Conservation (phyloP, 805 yeast genomes). For the Candida taoyuanica region DNA sequence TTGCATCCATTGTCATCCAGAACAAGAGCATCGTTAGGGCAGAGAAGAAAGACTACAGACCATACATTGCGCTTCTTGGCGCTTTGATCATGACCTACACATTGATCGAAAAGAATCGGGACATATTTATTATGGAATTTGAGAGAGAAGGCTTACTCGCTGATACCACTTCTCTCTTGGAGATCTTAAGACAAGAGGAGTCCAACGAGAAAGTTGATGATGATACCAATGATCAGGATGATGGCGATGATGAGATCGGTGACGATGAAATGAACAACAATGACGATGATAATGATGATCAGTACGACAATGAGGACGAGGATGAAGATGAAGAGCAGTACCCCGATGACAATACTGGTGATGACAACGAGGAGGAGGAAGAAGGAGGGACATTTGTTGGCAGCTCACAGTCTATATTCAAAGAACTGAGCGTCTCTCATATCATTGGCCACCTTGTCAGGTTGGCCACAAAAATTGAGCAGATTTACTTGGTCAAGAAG, state of each 20-base stretch:
- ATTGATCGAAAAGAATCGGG: slow-evolving; percentile 42
- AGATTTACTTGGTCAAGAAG: slow-evolving; percentile 26
- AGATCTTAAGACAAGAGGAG: slow-evolving; percentile 22
- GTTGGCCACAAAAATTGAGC: slow-evolving; percentile 27
- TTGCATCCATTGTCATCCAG: slow-evolving; percentile 61
- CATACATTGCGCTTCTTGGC: slow-evolving; percentile 43
- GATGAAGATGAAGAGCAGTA: slow-evolving; percentile 7
- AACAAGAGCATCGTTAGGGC: slow-evolving; percentile 32
- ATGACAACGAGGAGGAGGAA: slow-evolving; percentile 2
- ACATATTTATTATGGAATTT: slow-evolving; percentile 41
- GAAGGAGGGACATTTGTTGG: background rate
- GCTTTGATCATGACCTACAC: slow-evolving; percentile 44
- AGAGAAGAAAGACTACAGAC: slow-evolving; percentile 17
- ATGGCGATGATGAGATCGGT: slow-evolving; percentile 20
- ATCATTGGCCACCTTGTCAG: slow-evolving; percentile 12
- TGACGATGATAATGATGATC: slow-evolving; percentile 19
- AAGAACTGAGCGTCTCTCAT: slow-evolving; percentile 2
- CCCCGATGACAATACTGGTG: slow-evolving; percentile 1
- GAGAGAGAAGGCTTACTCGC: slow-evolving; percentile 70
- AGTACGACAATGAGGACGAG: slow-evolving; percentile 21
- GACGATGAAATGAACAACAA: slow-evolving; percentile 12
- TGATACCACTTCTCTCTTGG: slow-evolving; percentile 39
- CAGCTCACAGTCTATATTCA: slow-evolving; percentile 6
- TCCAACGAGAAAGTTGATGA: too few relatives aligned
- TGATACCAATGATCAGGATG: slow-evolving; percentile 26